Conservation (phyloP, 768 basidiomycete species). For the Mycena galopus region DNA sequence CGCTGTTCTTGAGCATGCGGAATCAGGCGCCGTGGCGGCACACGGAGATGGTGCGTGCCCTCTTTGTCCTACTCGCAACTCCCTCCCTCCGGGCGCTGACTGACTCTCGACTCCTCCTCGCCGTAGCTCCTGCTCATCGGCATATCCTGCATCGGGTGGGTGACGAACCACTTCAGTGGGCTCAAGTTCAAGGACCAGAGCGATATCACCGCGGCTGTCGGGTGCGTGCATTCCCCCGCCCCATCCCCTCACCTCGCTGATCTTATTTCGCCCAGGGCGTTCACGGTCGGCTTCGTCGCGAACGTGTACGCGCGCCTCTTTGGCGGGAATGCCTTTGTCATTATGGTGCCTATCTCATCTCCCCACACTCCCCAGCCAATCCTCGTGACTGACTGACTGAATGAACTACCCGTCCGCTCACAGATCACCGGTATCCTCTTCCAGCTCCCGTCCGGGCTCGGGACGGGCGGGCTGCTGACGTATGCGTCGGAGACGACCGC, state of each 20-base stretch:
- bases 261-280: constrained; percentile 61
- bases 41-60: constrained; percentile 65
- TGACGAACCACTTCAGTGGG: constrained; percentile 79
- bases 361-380: too few relatives aligned
- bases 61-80: background rate
- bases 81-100: background rate
- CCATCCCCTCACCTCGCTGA: background rate
- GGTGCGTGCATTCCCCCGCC: constrained; percentile 51
- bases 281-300: constrained; percentile 84
- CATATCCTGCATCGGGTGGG: constrained; percentile 81
- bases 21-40: constrained; percentile 71
- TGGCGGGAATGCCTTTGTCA: constrained; percentile 81
- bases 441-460: constrained; percentile 87
- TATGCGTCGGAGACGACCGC: constrained; percentile 70
- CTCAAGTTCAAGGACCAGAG: constrained; percentile 73
- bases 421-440: constrained; percentile 85
- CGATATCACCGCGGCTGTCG: constrained; percentile 85
- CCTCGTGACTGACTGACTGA: too few relatives aligned
- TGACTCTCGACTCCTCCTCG: background rate
- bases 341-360: constrained; percentile 65
- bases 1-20: constrained; percentile 74
- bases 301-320: constrained; percentile 85
- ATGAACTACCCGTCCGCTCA: background rate
- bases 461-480: constrained; percentile 82
- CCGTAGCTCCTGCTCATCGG: constrained; percentile 63